Conservation (phyloP, 345 rosid species). For the Eucalyptus cladocalyx region DNA sequence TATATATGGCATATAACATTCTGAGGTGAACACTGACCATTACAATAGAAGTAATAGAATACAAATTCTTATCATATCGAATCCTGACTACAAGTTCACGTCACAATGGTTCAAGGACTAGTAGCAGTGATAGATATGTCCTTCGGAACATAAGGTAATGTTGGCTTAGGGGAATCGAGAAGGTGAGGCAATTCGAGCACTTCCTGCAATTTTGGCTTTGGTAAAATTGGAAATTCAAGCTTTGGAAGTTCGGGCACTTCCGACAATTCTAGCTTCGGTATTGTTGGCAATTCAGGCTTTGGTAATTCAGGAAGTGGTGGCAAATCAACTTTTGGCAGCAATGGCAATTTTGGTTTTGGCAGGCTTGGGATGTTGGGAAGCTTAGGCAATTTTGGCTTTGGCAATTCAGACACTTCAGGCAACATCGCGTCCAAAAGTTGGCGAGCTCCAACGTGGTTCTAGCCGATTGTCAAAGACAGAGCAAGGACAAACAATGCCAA, state of each 20-base stretch:
- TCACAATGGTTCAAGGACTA: background rate
- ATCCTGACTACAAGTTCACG: background rate
- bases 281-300: background rate
- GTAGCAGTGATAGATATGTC: background rate
- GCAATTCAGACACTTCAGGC: background rate
- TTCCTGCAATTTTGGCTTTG: background rate
- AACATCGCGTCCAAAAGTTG: background rate
- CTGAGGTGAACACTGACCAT: background rate
- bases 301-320: background rate
- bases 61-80: background rate
- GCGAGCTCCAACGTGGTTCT: background rate
- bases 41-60: background rate
- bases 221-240: no score
- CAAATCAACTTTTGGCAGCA: background rate
- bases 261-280: background rate
- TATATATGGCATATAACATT: background rate
- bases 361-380: background rate
- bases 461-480: background rate
- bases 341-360: background rate
- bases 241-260: background rate
- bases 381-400: background rate
- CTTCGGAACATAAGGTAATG: background rate
- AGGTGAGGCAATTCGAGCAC: background rate
- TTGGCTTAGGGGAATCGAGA: background rate
- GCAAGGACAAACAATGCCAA: background rate